Evolutionary conservation across 225 moss, liverwort and hornwort genomes (phyloP), one percentile per base, ranked within the genome.

Genomic region (Antitrichia curtipendula): DNA sequence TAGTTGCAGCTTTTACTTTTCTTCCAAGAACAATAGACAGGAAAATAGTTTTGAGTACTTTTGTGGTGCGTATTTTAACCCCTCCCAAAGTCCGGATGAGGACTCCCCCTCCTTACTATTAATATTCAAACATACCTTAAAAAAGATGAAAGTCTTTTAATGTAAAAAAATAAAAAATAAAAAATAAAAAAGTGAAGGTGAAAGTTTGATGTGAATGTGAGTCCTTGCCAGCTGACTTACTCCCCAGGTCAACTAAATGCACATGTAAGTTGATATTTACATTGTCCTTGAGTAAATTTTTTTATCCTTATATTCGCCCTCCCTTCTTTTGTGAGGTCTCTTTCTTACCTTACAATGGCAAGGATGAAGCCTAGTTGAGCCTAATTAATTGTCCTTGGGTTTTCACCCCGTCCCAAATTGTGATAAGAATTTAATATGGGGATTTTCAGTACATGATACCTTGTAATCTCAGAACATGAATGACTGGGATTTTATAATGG

Each of bases 221-320:
- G 86, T 86, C 8, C 86, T 64, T 65, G 32, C 40, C 56, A 78
- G 49, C 65, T 65, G 86, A 78, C 85, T 78, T 56, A 34, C 65
- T 9, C 77, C 17, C 15, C 0, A 19, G 31, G 86, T 86, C 86
- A 78, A 78, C 78, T 0, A 13, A 78, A 25, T 43, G 86, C 78
- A 78, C 86, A 86, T 78, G 86, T 65, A 86, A 78, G 77, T 34
- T 56, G 78, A 32, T 65, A 65, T 86, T 86, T 86, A 65, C 78
- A 43, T 43, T 3, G 65, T 78, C 86, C 78, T 86, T 25, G 34
- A 0, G 43, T 78, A 43, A 53, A 3, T 56, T 92, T 60, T 45
- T 83, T 49, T 61, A 92, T 69, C 49, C 86, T 60, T 92, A 88
- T 88, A 90, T 90, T 90, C 79, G 10, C 87, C 50, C 57, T 89